These are phyloP conservation scores for Alternaria dauci DNA, from an alignment of 2,329 filamentous ascomycete genomes.

Conservation along the genomic window DNA sequence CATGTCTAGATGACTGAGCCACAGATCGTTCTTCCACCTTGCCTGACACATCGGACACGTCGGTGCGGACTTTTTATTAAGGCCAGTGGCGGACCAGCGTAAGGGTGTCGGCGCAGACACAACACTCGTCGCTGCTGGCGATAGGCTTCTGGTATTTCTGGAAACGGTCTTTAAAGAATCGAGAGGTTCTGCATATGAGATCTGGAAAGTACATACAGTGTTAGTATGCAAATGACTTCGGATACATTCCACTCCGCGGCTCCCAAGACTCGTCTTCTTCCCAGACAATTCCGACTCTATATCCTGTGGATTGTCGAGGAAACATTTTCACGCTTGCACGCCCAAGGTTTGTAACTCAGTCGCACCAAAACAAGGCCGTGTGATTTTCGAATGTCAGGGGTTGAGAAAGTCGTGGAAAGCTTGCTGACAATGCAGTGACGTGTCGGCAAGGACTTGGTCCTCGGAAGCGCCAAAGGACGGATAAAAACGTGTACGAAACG, in stretches of 20 bases:
- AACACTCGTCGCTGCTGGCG: slow-evolving; percentile 20
- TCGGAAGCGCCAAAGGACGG: neutral
- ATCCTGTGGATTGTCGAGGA: neutral
- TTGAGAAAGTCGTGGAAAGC: neutral
- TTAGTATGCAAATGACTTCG: neutral
- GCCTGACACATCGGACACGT: slow-evolving; percentile 30
- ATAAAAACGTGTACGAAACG: neutral
- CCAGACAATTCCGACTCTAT: neutral
- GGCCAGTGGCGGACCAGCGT: neutral
- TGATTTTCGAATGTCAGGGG: neutral
- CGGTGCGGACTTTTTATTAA: neutral
- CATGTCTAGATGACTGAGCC: neutral
- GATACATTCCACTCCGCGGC: neutral
- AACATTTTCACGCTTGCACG: neutral
- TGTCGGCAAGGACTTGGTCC: neutral
- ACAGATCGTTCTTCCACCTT: slow-evolving; percentile 11
- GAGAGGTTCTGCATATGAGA: slow-evolving; percentile 27
- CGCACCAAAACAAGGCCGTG: neutral
- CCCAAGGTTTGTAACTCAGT: neutral
- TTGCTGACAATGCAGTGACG: neutral
- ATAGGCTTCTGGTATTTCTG: slow-evolving; percentile 25
- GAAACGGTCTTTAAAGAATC: slow-evolving; percentile 22
- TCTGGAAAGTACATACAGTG: slow-evolving; percentile 12
- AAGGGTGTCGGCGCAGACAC: slow-evolving; percentile 27
- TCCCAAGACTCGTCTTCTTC: neutral